Evolutionary conservation across 352 stramenopile genomes (phyloP), one percentile per base, ranked within the genome.

Genomic region (Nothophytophthora sp.): DNA sequence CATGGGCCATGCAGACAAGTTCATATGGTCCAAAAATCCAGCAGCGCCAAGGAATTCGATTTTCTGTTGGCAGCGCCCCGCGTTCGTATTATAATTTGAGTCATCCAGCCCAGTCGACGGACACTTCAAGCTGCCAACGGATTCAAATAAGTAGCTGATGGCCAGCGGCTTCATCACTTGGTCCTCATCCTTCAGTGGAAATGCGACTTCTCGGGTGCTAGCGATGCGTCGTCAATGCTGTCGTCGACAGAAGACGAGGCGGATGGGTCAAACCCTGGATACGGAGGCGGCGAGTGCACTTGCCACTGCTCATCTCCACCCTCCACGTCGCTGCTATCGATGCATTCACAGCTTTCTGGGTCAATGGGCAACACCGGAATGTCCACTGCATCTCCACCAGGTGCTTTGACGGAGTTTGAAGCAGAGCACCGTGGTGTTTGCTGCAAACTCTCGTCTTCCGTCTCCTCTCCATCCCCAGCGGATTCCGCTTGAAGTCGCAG

Each of bases 391-490:
- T 57, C 28, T 44, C 60, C 56, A 34, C n/a, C n/a, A n/a, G n/a
- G n/a, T n/a, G n/a, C n/a, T n/a, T n/a, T n/a, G n/a, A n/a, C n/a
- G 47, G 37, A 15, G 38, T 56, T 20, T 37, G 30, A 41, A 47
- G 33, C 8, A 19, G 38, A 32, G 10, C 33, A 32, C 19, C n/a
- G 4, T 39, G 42, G 11, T 19, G 44, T n/a, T 1, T 40, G 35
- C 16, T 32, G 46, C 4, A 64, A 46, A 12, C 38, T 45, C 22
- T 68, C 59, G 15, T 68, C 59, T 4, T 68, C 59, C 9, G 59
- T 68, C 8, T 60, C 59, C 16, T 67, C 52, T 30, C 24, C 59
- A 38, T 37, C 38, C 38, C 20, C 27, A 33, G 22, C 23, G 20
- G 23, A 11, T 33, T 19, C 18, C 29, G 15, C 4, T 51, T n/a